phyloP scores from a whole-genome alignment of 2,329 filamentous ascomycete genomes.

The Davidsoniella eucalypti region DNA sequence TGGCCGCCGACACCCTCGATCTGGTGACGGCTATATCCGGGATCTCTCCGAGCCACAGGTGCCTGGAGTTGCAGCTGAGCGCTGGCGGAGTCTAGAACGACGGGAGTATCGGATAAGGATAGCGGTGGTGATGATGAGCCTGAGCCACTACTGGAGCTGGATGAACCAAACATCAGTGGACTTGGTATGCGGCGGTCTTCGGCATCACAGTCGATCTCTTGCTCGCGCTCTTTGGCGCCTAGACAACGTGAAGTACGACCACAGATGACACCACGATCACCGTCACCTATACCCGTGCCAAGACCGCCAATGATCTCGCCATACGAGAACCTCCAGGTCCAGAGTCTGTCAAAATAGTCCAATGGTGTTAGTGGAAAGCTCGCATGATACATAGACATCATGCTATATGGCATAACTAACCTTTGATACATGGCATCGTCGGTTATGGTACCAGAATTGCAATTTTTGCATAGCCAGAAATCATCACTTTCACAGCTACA shows the following conservation, averaged over 20 bases:
- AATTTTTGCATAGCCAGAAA: constrained; percentile 76
- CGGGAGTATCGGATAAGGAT: constrained; percentile 1
- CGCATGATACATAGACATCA: neutral
- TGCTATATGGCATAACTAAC: constrained; percentile 22
- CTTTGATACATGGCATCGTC: constrained; percentile 42
- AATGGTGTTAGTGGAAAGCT: neutral
- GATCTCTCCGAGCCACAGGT: constrained; percentile 34
- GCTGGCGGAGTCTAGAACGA: constrained; percentile 11
- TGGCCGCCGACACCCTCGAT: constrained; percentile 81
- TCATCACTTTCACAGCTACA: constrained; percentile 37
- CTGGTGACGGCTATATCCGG: constrained; percentile 73
- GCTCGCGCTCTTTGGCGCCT: constrained; percentile 59
- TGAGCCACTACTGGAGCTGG: constrained; percentile 14
- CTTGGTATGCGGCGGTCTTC: constrained; percentile 40
- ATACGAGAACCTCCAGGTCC: constrained; percentile 81
- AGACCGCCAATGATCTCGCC: constrained; percentile 64
- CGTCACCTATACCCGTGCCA: constrained; percentile 76
- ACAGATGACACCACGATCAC: constrained; percentile 75
- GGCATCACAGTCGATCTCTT: constrained; percentile 75
- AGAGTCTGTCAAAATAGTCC: constrained; percentile 39
- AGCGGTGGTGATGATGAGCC: constrained; percentile 14
- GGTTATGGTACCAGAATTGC: constrained; percentile 52
- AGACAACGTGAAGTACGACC: constrained; percentile 63
- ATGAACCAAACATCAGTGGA: constrained; percentile 10
- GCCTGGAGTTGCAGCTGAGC: constrained; percentile 1